These are phyloP conservation scores for Pseudomonodictys pantanalensis DNA, from an alignment of 495 filamentous ascomycete genomes.

Conservation along the genomic window DNA sequence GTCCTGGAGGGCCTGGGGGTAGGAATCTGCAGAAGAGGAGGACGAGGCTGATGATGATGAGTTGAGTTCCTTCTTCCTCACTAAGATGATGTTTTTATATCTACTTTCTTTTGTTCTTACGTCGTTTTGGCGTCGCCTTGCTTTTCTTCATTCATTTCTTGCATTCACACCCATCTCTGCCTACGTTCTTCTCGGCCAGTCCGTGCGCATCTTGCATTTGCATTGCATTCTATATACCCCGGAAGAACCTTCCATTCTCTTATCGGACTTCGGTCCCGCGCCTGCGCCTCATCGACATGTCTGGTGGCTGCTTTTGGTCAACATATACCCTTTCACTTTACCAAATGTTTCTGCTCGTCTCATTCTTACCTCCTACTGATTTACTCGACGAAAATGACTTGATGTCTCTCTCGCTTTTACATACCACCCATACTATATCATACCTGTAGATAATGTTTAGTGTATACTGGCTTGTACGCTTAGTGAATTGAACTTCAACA, in stretches of 20 bases:
- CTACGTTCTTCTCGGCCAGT: background rate
- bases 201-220: too few relatives aligned
- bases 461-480: slow-evolving; percentile 28
- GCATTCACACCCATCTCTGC: background rate
- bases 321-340: slow-evolving; percentile 20
- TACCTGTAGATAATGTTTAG: slow-evolving; percentile 27
- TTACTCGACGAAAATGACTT: background rate
- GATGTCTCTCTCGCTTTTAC: slow-evolving; percentile 1
- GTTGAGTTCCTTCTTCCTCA: slow-evolving; percentile 2
- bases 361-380: too few relatives aligned
- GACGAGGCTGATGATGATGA: slow-evolving; percentile 84
- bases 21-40: slow-evolving; percentile 68
- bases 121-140: background rate
- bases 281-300: background rate
- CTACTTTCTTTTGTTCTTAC: background rate
- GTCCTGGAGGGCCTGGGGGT: slow-evolving; percentile 12
- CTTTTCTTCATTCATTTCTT: too few relatives aligned
- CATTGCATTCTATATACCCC: background rate
- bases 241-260: slow-evolving; percentile 1
- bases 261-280: background rate
- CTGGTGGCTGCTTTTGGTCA: background rate
- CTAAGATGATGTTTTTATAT: background rate
- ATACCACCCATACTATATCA: too few relatives aligned
- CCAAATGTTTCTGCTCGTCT: background rate
- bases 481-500: too few relatives aligned